phyloP scores from a whole-genome alignment of 176 grass and related monocot genomes.

The Cenchrus fungigraminus region DNA sequence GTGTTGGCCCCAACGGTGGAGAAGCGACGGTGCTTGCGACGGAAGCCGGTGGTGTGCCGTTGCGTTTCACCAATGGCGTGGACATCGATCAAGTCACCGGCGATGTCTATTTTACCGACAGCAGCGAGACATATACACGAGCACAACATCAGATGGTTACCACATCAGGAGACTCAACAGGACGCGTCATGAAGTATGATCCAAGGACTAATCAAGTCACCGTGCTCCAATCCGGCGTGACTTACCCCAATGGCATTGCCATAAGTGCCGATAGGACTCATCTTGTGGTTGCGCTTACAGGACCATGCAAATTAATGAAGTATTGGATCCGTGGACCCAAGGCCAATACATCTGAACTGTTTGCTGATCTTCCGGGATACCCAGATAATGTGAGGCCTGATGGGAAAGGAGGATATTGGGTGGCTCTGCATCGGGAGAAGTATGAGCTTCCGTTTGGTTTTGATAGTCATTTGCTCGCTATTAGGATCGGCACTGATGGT shows the following conservation, averaged over 20 bases:
- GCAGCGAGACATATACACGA: conserved; percentile 19
- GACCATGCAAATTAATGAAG: not conserved
- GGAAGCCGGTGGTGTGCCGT: conserved; percentile 25
- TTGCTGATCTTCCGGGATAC: conserved; percentile 29
- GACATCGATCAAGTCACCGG: conserved; percentile 35
- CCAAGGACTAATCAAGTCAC: not conserved
- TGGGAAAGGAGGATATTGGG: conserved; percentile 29
- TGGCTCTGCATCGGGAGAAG: not conserved
- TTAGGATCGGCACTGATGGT: not conserved
- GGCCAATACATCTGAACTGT: not conserved
- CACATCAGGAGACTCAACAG: not conserved
- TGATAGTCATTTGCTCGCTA: no score
- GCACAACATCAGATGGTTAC: not conserved
- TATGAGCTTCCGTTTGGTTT: no score
- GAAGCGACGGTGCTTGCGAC: conserved; percentile 6
- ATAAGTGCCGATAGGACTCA: conserved; percentile 2
- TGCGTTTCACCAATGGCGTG: conserved; percentile 40
- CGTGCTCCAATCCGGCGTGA: not conserved
- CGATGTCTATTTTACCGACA: conserved; percentile 41
- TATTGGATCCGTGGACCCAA: conserved; percentile 33
- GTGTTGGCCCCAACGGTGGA: conserved; percentile 39
- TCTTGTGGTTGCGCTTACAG: not conserved
- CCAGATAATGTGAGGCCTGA: conserved; percentile 32
- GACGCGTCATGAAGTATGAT: conserved; percentile 2
- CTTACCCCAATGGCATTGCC: conserved; percentile 5